Evolutionary conservation across 1,139 yeast genomes (phyloP).

Genomic region (Diutina neorugosa): DNA sequence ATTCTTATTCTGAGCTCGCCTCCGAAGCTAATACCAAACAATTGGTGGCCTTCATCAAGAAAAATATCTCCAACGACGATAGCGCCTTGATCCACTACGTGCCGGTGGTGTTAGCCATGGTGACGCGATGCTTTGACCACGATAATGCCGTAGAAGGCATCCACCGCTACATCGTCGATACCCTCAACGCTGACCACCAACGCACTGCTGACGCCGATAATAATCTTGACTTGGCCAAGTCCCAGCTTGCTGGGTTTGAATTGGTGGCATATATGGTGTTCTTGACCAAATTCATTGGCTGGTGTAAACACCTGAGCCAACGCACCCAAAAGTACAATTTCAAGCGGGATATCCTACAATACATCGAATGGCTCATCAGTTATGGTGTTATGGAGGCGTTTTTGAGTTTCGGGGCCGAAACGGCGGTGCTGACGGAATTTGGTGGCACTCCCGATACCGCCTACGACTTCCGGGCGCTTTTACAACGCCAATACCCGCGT

Average conservation of each 20-base stretch:
- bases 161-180: slow-evolving; percentile 14
- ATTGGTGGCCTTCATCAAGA: slow-evolving; percentile 12
- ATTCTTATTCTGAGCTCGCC: slow-evolving; percentile 26
- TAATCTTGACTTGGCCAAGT: slow-evolving; percentile 32
- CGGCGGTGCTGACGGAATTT: slow-evolving; percentile 26
- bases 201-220: slow-evolving; percentile 13
- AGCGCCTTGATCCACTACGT: slow-evolving; percentile 48
- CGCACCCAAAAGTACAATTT: slow-evolving; percentile 42
- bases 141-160: slow-evolving; percentile 18
- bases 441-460: slow-evolving; percentile 8
- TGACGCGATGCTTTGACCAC: slow-evolving; percentile 16
- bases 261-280: slow-evolving; percentile 40
- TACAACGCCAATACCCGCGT: slow-evolving; percentile 56
- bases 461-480: slow-evolving; percentile 55
- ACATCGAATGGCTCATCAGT: slow-evolving; percentile 27
- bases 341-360: slow-evolving; percentile 30
- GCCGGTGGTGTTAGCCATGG: slow-evolving; percentile 44
- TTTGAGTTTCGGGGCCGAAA: slow-evolving; percentile 59
- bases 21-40: slow-evolving; percentile 1
- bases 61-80: slow-evolving; percentile 45
- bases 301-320: slow-evolving; percentile 45
- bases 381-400: slow-evolving; percentile 76
- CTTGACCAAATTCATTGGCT: slow-evolving; percentile 50
- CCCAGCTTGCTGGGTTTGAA: slow-evolving; percentile 42
- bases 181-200: slow-evolving; percentile 13